Percentiles rank a stretch among this genome's conserved stretches.
phyloP scores from a whole-genome alignment of 1,139 yeast genomes.

The Scheffersomyces parashehatae region DNA sequence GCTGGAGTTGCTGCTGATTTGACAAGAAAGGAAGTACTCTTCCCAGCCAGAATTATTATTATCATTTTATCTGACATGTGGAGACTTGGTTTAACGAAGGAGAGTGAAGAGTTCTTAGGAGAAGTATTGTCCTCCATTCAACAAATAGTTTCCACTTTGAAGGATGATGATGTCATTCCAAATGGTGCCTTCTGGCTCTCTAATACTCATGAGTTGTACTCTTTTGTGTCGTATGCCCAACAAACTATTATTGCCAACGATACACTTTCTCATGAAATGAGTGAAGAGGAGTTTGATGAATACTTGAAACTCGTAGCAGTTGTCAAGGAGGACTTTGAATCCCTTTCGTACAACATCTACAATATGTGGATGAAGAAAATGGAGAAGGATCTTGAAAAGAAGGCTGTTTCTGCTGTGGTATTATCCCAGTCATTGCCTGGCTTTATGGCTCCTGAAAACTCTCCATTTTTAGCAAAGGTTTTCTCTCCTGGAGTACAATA shows the following conservation, averaged over 20 bases:
- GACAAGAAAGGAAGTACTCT: constrained; percentile 86
- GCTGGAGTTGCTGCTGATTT: constrained; percentile 83
- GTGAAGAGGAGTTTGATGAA: constrained; percentile 86
- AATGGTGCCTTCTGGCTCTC: constrained; percentile 99
- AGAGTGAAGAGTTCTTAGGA: constrained; percentile 88
- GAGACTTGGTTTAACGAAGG: constrained; percentile 92
- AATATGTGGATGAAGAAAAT: constrained; percentile 97
- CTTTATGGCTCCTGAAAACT: constrained; percentile 83
- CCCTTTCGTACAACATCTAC: constrained; percentile 88
- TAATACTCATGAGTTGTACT: constrained; percentile 91
- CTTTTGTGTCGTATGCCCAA: constrained; percentile 94
- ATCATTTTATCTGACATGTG: constrained; percentile 96
- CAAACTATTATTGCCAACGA: constrained; percentile 84
- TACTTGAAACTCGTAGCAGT: constrained; percentile 88
- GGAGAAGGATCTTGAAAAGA: constrained; percentile 88
- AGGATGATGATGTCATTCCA: constrained; percentile 84
- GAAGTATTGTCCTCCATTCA: constrained; percentile 89
- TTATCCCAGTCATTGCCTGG: constrained; percentile 96
- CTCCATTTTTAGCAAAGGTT: constrained; percentile 83
- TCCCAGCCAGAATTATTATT: constrained; percentile 94
- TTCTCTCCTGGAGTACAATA: constrained; percentile 73
- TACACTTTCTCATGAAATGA: constrained; percentile 78
- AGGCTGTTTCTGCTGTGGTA: constrained; percentile 91
- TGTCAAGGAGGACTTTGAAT: constrained; percentile 92
- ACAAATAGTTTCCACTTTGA: constrained; percentile 65